Base-by-base conservation (phyloP, 768 basidiomycete species). In the Exidia glandulosa region DNA sequence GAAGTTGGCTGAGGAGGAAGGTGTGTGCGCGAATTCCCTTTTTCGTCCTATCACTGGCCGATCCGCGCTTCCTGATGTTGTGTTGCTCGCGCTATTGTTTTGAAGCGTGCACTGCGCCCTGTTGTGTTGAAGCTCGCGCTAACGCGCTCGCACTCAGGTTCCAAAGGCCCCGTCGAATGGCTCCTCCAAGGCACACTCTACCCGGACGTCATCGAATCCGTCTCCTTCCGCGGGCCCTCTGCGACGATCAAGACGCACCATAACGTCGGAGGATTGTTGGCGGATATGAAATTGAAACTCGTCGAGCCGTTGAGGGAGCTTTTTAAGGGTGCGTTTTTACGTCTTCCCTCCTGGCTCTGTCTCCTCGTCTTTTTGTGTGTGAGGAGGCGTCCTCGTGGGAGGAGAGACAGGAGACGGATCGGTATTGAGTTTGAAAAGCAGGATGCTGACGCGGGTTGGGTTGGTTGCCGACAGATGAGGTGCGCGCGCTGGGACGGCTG, bases 211-310 rank as follows among this genome's bases (percentile, higher is more conserved):
- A 99, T 98, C 70, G 96, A 99, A 77, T 92, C 89, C 70, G 96
- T 99, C 75, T 92, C 89, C 74, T 99, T 99, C 83, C 98, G 97
- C 75, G 96, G 96, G 2, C 96, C 96, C 0, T 92, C 89, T 64
- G 96, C 96, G 37, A 98, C 95, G 10, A 99, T 99, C 79, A 99
- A 99, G 80, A 98, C 96, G 2, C 96, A 99, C 71, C 96, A 98
- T 72, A 99, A 99, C 65, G 96, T 98, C 64, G 96, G 96, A 31
- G 95, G 95, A 2, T 77, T 99, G 57, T 79, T 97, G 62, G 90
- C 88, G 69, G 88, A 98, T 74, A 99, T 98, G 96, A 96, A 93
- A 73, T 81, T 99, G 66, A 98, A 98, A 77, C 80, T 99, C 56
- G 98, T 99, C 65, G 96, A 99, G 75, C 96, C 96, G 23, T 76